Conservation (phyloP, 2,329 filamentous ascomycete species). For the Sclerotinia subarctica region DNA sequence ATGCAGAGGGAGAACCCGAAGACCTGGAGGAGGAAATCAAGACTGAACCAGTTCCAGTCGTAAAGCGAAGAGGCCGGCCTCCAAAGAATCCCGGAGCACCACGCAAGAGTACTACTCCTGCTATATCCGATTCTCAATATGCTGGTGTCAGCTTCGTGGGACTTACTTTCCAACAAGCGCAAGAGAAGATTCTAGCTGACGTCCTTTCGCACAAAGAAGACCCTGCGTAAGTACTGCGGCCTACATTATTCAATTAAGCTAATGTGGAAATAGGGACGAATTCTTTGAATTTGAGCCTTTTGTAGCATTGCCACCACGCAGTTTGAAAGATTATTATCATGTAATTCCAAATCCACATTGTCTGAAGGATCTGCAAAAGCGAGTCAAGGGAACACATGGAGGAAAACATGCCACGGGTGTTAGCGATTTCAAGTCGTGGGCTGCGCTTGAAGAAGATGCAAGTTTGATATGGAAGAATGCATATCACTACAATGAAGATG, state of each 20-base stretch:
- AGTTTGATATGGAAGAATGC: constrained; percentile 86
- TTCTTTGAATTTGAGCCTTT: constrained; percentile 72
- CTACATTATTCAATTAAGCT: not conserved
- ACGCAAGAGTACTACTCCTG: constrained; percentile 41
- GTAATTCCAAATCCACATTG: constrained; percentile 79
- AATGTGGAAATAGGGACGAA: constrained; percentile 51
- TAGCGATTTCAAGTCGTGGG: constrained; percentile 77
- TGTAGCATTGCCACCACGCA: constrained; percentile 70
- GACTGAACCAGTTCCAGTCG: constrained; percentile 23
- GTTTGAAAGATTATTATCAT: constrained; percentile 79
- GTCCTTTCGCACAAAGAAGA: constrained; percentile 64
- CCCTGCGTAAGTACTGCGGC: constrained; percentile 51
- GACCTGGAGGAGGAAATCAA: constrained; percentile 36
- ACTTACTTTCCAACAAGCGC: constrained; percentile 76
- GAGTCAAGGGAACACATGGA: constrained; percentile 69
- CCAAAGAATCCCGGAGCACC: constrained; percentile 35
- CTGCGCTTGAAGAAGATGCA: constrained; percentile 73
- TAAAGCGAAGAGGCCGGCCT: constrained; percentile 31
- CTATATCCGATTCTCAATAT: constrained; percentile 52
- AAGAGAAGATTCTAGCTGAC: constrained; percentile 80
- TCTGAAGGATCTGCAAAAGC: constrained; percentile 72
- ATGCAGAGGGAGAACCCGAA: constrained; percentile 38
- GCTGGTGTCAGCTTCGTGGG: constrained; percentile 63
- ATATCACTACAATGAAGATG: constrained; percentile 86
- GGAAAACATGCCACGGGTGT: constrained; percentile 58